These are phyloP conservation scores for Viola pubescens DNA, from an alignment of 441 rosid genomes.

Conservation along the genomic window DNA sequence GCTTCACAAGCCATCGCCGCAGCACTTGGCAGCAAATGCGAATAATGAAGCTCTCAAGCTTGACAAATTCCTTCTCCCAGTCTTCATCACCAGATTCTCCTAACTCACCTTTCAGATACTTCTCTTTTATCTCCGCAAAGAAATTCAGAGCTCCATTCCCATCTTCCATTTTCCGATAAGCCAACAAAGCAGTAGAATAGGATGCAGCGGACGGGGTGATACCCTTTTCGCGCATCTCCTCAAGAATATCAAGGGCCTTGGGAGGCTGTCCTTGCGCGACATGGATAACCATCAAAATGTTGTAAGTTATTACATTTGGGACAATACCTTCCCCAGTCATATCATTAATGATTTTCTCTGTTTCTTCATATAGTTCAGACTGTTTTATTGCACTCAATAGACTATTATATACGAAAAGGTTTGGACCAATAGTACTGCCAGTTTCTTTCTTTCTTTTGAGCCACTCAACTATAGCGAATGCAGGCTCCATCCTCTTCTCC, in stretches of 20 bases:
- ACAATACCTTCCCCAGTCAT: slow-evolving; percentile 55
- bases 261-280: slow-evolving; percentile 42
- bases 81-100: slow-evolving; percentile 33
- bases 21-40: slow-evolving; percentile 73
- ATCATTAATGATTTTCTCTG: slow-evolving; percentile 47
- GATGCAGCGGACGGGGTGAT: slow-evolving; percentile 53
- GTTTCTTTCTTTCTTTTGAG: slow-evolving; percentile 62
- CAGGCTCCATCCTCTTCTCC: slow-evolving; percentile 50
- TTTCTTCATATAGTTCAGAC: slow-evolving; percentile 33
- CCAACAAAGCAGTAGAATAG: slow-evolving; percentile 69
- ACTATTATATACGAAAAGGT: slow-evolving; percentile 63
- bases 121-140: slow-evolving; percentile 51
- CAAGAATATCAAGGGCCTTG: slow-evolving; percentile 57
- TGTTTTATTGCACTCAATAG: slow-evolving; percentile 70
- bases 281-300: slow-evolving; percentile 62
- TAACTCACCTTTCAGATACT: slow-evolving; percentile 48
- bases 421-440: slow-evolving; percentile 44
- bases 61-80: slow-evolving; percentile 58
- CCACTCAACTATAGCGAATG: slow-evolving; percentile 74
- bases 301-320: slow-evolving; percentile 69
- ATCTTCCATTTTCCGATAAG: slow-evolving; percentile 69
- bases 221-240: slow-evolving; percentile 47
- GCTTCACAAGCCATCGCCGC: slow-evolving; percentile 68
- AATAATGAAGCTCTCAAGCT: slow-evolving; percentile 53
- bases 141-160: slow-evolving; percentile 67